phyloP scores from a whole-genome alignment of 768 basidiomycete genomes.

The Podaxis sp. region DNA sequence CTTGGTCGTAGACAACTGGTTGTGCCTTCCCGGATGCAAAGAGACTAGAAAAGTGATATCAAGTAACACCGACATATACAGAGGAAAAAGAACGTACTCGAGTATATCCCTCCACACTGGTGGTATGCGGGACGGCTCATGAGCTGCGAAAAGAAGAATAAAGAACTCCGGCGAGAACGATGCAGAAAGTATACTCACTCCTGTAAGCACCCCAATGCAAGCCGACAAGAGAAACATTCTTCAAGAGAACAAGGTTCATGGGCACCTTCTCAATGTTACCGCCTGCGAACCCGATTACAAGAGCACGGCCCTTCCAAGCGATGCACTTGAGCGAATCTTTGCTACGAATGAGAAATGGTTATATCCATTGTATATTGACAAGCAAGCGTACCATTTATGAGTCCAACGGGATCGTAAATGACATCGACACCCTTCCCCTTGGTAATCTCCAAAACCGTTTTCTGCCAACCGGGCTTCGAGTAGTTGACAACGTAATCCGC shows the following conservation, averaged over 20 bases:
- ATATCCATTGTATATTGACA: background rate
- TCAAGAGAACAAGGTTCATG: slow-evolving; percentile 78
- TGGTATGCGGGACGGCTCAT: slow-evolving; percentile 64
- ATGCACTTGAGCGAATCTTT: slow-evolving; percentile 88
- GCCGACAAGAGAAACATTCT: slow-evolving; percentile 83
- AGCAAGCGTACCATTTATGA: slow-evolving; percentile 55
- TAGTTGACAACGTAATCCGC: slow-evolving; percentile 88
- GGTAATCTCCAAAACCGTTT: slow-evolving; percentile 84
- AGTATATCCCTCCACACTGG: slow-evolving; percentile 75
- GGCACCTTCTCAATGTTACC: slow-evolving; percentile 88
- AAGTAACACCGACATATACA: background rate
- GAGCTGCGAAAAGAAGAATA: slow-evolving; percentile 36
- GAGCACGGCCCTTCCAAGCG: slow-evolving; percentile 88
- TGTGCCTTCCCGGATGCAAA: slow-evolving; percentile 62
- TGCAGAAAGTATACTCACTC: slow-evolving; percentile 41
- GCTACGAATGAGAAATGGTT: background rate
- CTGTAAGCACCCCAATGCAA: slow-evolving; percentile 85
- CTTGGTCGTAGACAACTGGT: slow-evolving; percentile 68
- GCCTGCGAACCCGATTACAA: slow-evolving; percentile 93
- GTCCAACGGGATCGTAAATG: slow-evolving; percentile 84
- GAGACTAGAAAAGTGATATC: slow-evolving; percentile 43
- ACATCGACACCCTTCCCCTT: slow-evolving; percentile 83
- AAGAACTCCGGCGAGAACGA: background rate
- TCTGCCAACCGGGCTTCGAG: slow-evolving; percentile 78
- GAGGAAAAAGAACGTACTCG: slow-evolving; percentile 37